A percentile compares a stretch with the other conserved stretches of the same genome.
These are phyloP conservation scores for Coemansia sp. DNA, from an alignment of 192 early-diverging fungal genomes.

Conservation along the genomic window DNA sequence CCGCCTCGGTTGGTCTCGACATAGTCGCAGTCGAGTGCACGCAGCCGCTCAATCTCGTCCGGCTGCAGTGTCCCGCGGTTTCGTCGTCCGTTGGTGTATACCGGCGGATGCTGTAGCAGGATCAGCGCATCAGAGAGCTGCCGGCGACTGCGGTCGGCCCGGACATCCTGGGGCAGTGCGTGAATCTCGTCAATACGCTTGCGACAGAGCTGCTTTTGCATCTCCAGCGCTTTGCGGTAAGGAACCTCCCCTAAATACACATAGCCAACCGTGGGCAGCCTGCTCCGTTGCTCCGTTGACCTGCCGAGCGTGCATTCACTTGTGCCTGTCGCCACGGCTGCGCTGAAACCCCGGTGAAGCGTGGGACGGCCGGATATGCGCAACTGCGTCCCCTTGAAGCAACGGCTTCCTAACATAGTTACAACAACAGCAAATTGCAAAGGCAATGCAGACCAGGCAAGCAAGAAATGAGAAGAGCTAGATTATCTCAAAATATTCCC, in stretches of 20 bases:
- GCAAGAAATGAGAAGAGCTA: neutral
- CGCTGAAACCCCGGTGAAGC: neutral
- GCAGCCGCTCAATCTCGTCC: constrained; percentile 55
- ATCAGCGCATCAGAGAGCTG: constrained; percentile 55
- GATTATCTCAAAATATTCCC: neutral
- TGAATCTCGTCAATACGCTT: constrained; percentile 52
- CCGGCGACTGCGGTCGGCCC: neutral
- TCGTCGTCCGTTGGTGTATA: constrained; percentile 88
- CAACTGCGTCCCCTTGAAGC: neutral
- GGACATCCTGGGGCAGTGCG: neutral
- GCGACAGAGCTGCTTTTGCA: constrained; percentile 62
- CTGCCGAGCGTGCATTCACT: constrained; percentile 32
- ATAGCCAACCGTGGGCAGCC: constrained; percentile 44
- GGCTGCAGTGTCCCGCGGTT: constrained; percentile 58
- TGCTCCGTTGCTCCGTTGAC: constrained; percentile 16
- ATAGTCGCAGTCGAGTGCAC: constrained; percentile 62
- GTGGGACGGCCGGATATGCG: neutral
- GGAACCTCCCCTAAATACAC: constrained; percentile 51
- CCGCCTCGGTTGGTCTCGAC: constrained; percentile 81
- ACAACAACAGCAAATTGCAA: constrained; percentile 10
- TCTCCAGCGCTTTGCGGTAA: constrained; percentile 57
- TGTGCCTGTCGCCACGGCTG: neutral
- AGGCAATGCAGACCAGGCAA: neutral
- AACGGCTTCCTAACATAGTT: neutral
- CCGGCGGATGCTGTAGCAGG: constrained; percentile 84